Evolutionary conservation across 805 yeast genomes (phyloP).

Genomic region (Hemisphaericaspora nanyangensis): DNA sequence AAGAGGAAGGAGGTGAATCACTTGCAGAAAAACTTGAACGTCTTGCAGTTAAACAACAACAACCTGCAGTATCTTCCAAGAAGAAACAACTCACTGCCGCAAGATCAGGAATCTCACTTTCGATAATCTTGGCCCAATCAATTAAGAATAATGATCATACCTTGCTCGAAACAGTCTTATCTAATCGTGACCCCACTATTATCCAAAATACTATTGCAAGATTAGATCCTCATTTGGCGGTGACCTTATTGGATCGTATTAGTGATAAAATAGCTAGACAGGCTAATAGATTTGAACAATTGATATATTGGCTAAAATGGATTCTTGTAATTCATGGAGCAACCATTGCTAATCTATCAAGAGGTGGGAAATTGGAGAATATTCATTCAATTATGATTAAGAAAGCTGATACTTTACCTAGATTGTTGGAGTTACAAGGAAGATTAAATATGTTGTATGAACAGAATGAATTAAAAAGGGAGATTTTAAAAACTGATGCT

Average conservation of each 20-base stretch:
- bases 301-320: slow-evolving; percentile 56
- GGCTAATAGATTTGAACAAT: slow-evolving; percentile 45
- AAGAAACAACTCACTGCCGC: slow-evolving; percentile 43
- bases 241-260: slow-evolving; percentile 47
- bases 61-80: slow-evolving; percentile 20
- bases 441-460: slow-evolving; percentile 46
- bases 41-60: slow-evolving; percentile 18
- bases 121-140: slow-evolving; percentile 85
- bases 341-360: slow-evolving; percentile 43
- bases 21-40: slow-evolving; percentile 54
- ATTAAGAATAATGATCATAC: slow-evolving; percentile 82
- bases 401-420: slow-evolving; percentile 46
- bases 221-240: slow-evolving; percentile 47
- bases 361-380: slow-evolving; percentile 40
- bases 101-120: slow-evolving; percentile 63
- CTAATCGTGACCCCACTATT: slow-evolving; percentile 47
- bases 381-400: slow-evolving; percentile 46
- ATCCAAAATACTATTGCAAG: slow-evolving; percentile 48
- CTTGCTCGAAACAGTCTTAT: slow-evolving; percentile 77
- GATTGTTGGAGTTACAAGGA: slow-evolving; percentile 49
- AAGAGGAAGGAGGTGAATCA: slow-evolving; percentile 41
- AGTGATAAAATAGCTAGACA: slow-evolving; percentile 53
- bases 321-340: slow-evolving; percentile 54
- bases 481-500: slow-evolving; percentile 27
- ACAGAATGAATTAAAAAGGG: slow-evolving; percentile 38